Conservation (phyloP, 129 eudicot genomes). For the Ambrosia artemisiifolia region DNA sequence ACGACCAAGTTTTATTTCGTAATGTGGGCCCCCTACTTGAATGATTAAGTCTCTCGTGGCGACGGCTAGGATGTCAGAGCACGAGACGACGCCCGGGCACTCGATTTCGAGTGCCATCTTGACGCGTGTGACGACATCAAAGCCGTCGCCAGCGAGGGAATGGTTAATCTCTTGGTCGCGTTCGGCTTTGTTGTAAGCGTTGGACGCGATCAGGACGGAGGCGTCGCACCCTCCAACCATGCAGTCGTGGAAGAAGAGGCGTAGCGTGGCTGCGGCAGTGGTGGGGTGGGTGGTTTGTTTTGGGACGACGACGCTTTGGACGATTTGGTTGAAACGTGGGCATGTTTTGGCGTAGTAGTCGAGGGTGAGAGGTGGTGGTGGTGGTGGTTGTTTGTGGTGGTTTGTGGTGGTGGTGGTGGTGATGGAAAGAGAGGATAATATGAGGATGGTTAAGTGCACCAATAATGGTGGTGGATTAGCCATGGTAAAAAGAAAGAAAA, state of each 20-base stretch:
- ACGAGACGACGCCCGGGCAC: constrained; percentile 62
- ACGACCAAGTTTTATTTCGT: constrained; percentile 45
- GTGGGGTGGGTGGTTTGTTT: constrained; percentile 49
- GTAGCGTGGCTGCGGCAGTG: constrained; percentile 73
- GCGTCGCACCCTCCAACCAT: constrained; percentile 72
- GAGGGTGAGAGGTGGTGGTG: constrained; percentile 24
- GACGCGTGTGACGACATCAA: constrained; percentile 48
- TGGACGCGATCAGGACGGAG: constrained; percentile 55
- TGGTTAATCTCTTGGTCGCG: constrained; percentile 51
- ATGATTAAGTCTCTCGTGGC: constrained; percentile 45
- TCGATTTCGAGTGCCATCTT: constrained; percentile 57
- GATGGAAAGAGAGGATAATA: constrained; percentile 24
- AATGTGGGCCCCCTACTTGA: constrained; percentile 58
- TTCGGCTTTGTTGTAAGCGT: constrained; percentile 47
- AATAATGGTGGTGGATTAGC: constrained; percentile 26
- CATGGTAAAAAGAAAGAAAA: constrained; percentile 20
- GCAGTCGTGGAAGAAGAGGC: constrained; percentile 71
- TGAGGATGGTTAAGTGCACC: constrained; percentile 20
- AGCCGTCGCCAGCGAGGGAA: constrained; percentile 59
- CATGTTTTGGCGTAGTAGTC: constrained; percentile 49
- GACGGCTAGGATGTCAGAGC: constrained; percentile 55
- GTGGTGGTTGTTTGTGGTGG: constrained; percentile 4
- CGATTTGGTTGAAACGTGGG: constrained; percentile 38
- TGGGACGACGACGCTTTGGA: constrained; percentile 24
- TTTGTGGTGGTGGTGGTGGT: constrained; percentile 16